Conservation (phyloP, 352 stramenopile species). For the Lagenidium giganteum region DNA sequence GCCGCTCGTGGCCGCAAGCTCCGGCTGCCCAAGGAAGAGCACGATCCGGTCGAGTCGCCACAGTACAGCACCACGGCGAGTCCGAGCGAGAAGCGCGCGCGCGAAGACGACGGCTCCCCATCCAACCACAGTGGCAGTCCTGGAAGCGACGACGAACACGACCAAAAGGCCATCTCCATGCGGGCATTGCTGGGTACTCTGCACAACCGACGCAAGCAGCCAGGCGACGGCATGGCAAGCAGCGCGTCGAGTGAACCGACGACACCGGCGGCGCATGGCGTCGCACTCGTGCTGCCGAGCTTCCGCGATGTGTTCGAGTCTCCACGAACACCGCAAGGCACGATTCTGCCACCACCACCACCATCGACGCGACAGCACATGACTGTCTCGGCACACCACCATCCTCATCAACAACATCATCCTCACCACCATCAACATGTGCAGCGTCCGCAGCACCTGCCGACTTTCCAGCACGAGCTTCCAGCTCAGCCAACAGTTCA, state of each 20-base stretch:
- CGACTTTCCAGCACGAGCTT: too few species aligned
- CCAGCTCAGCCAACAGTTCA: too few species aligned
- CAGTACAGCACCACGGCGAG: too few species aligned
- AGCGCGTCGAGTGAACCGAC: slow-evolving; percentile 3
- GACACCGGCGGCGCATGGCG: background rate
- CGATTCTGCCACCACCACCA: background rate
- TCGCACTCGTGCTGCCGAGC: slow-evolving; percentile 38
- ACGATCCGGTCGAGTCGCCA: slow-evolving; percentile 10
- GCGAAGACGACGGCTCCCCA: too few species aligned
- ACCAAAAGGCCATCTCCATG: slow-evolving; percentile 75
- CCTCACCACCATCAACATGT: too few species aligned
- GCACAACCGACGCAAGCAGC: slow-evolving; percentile 54
- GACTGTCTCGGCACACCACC: too few species aligned
- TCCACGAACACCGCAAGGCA: slow-evolving; percentile 6
- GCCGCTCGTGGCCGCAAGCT: slow-evolving; percentile 13
- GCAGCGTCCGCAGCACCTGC: too few species aligned
- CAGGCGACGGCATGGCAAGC: slow-evolving; percentile 7
- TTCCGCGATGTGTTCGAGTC: slow-evolving; percentile 62
- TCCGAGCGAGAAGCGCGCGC: too few species aligned
- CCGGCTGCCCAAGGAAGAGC: background rate
- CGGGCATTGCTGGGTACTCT: slow-evolving; percentile 60
- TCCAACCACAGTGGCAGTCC: too few species aligned
- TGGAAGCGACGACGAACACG: too few species aligned
- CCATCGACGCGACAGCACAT: too few species aligned
- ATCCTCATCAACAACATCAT: too few species aligned